These are phyloP conservation scores for Comarum palustre DNA, from an alignment of 306 rosid species.

Conservation along the genomic window DNA sequence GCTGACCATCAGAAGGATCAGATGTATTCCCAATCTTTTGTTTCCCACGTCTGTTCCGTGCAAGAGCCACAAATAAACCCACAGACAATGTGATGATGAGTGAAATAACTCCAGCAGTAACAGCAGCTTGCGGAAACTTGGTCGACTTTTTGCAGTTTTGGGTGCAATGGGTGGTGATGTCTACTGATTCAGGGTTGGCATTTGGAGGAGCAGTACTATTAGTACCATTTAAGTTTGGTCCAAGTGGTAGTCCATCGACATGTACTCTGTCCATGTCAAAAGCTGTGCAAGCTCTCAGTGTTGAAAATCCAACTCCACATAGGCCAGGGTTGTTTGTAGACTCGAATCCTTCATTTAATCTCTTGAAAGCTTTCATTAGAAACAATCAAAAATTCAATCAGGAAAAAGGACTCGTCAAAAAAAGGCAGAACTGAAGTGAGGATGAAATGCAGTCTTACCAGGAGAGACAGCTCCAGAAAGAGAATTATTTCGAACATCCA, in stretches of 20 bases:
- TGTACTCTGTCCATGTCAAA: constrained; percentile 34
- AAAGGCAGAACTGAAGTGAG: not conserved
- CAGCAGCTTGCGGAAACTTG: constrained; percentile 40
- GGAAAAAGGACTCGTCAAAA: constrained; percentile 4
- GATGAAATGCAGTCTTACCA: constrained; percentile 43
- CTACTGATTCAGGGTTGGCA: constrained; percentile 52
- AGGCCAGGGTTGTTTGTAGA: constrained; percentile 60
- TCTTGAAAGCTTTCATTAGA: constrained; percentile 52
- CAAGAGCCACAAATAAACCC: constrained; percentile 37
- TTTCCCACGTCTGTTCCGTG: constrained; percentile 56
- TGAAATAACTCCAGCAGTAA: constrained; percentile 44
- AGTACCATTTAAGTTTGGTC: constrained; percentile 16
- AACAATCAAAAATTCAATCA: constrained; percentile 28
- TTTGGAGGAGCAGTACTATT: constrained; percentile 14
- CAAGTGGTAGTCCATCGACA: constrained; percentile 28
- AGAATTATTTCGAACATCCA: constrained; percentile 68
- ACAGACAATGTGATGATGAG: constrained; percentile 37
- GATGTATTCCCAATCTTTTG: constrained; percentile 62
- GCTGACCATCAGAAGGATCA: constrained; percentile 51
- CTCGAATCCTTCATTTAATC: constrained; percentile 63
- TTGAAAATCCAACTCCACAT: constrained; percentile 67
- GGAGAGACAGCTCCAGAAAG: constrained; percentile 67
- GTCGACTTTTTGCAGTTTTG: constrained; percentile 52
- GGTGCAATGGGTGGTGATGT: constrained; percentile 39
- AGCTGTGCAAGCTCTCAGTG: constrained; percentile 51